phyloP scores from a whole-genome alignment of 257 asterid genomes.

The Haberlea rhodopensis region DNA sequence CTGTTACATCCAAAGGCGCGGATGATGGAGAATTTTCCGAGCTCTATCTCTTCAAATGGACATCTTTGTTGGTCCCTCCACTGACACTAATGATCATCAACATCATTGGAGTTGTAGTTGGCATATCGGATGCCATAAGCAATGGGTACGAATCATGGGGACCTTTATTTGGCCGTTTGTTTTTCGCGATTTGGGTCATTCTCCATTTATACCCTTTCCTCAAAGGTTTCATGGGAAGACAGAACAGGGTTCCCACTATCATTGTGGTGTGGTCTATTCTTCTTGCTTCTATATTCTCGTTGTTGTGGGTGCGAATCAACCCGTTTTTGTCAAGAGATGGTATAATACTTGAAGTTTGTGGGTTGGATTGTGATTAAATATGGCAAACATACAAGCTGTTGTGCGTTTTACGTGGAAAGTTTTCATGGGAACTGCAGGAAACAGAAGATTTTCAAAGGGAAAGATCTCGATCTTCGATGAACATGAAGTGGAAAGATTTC shows the following conservation, averaged over 20 bases:
- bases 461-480: not conserved
- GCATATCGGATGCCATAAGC: constrained; percentile 46
- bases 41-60: constrained; percentile 56
- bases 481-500: not conserved
- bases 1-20: constrained; percentile 53
- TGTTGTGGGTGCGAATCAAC: constrained; percentile 50
- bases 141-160: constrained; percentile 62
- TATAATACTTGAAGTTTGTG: constrained; percentile 45
- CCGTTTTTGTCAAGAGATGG: constrained; percentile 52
- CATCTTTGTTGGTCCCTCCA: constrained; percentile 46
- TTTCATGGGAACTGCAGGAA: not conserved
- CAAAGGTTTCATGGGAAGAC: constrained; percentile 50
- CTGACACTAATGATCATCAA: constrained; percentile 43
- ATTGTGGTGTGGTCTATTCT: constrained; percentile 54
- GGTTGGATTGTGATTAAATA: constrained; percentile 36
- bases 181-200: constrained; percentile 54
- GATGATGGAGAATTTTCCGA: constrained; percentile 49
- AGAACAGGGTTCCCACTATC: constrained; percentile 44
- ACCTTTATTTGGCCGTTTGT: constrained; percentile 45
- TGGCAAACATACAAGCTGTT: not conserved
- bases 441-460: not conserved
- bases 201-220: constrained; percentile 57
- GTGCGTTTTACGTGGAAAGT: not conserved
- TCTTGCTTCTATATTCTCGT: constrained; percentile 44
- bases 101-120: constrained; percentile 47